Evolutionary conservation across 2,329 filamentous ascomycete genomes (phyloP).

Genomic region (Colletotrichum kahawae): DNA sequence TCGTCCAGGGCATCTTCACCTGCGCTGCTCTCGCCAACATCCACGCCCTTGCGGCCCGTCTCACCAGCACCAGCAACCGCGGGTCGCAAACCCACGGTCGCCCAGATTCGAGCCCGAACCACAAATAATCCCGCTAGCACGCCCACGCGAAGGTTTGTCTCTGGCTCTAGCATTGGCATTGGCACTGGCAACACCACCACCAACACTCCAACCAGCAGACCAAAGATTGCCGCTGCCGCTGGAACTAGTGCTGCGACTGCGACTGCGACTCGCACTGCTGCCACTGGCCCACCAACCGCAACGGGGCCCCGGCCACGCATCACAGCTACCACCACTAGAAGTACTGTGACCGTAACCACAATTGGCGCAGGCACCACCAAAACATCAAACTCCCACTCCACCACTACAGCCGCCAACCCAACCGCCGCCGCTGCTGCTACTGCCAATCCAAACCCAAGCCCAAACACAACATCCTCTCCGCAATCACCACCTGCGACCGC

Average conservation of each 20-base stretch:
- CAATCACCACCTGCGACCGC: neutral
- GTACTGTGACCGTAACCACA: neutral
- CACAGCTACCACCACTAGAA: conserved; percentile 2
- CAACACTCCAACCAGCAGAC: neutral
- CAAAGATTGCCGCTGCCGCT: neutral
- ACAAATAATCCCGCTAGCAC: conserved; percentile 13
- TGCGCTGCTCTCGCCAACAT: conserved; percentile 33
- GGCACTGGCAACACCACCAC: neutral
- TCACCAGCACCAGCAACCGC: neutral
- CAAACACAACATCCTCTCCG: neutral
- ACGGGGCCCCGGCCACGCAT: conserved; percentile 17
- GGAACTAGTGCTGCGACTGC: neutral
- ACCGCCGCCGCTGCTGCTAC: neutral
- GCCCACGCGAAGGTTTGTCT: neutral
- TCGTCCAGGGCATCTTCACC: neutral
- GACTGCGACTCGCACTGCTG: neutral
- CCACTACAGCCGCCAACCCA: neutral
- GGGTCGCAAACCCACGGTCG: conserved; percentile 4
- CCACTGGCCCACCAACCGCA: conserved; percentile 20
- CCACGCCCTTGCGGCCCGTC: conserved; percentile 27
- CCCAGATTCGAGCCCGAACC: conserved; percentile 4
- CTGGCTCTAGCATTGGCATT: neutral
- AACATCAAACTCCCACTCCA: neutral
- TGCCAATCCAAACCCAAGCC: neutral
- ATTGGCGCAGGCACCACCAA: neutral